Evolutionary conservation across 2,329 filamentous ascomycete species (phyloP), one percentile per base, ranked within the genome.

Genomic region (Exophiala sideris): DNA sequence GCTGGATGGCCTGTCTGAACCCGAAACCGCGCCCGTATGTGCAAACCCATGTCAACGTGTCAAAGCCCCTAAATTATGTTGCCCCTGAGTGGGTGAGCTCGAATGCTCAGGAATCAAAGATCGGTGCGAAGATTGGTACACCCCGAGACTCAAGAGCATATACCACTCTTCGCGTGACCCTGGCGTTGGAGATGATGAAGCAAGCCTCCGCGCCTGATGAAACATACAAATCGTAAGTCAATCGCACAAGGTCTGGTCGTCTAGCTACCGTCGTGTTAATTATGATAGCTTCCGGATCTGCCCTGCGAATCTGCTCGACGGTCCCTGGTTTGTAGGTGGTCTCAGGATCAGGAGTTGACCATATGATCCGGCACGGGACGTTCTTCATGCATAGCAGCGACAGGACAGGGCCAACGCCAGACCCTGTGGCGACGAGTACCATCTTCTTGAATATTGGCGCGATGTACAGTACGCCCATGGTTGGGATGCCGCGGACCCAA

Each of bases 121-220:
- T 88, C 7, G 87, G 85, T 5, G 87, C 88, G 70, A 80, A 90
- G 7, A 86, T 85, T 2, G 82, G 77, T 6, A 89, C 70, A 0
- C 86, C 85, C 51, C 84, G 76, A 35, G 75, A 77, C 70, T 89
- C 85, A 47, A 91, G 71, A 7, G 79, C 84, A 66, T 84, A 87
- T 0, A 90, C 86, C 1, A 90, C 76, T 71, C 81, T 82, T 64
- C 78, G 78, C 14, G 86, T 89, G 33, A 89, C 78, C 52, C 71
- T 78, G 53, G 84, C 81, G 66, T 90, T 91, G 51, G 83, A 84
- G 63, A 91, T 85, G 56, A 89, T 79, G 65, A 89, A 84, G 35
- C 89, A 85, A 2, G 86, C 87, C 74, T 90, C 86, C 1, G 79
- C 78, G 0, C 70, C 60, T 21, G 73, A 73, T 32, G 78, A 68